phyloP scores from a whole-genome alignment of 148 eudicot species.

The Cornus florida region DNA sequence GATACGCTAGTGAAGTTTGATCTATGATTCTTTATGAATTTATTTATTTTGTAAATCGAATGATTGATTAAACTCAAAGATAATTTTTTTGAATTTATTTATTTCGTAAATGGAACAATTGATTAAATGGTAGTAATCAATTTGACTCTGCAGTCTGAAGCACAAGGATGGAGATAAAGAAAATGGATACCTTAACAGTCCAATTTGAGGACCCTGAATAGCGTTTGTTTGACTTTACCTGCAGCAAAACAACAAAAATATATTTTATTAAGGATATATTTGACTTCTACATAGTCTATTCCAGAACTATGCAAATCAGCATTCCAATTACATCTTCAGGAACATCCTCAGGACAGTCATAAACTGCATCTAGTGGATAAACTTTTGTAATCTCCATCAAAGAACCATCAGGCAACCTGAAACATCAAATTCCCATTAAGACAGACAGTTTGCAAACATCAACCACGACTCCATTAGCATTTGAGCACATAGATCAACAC shows the following conservation, averaged over 20 bases:
- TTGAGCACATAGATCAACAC: neutral
- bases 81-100: neutral
- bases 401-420: conserved; percentile 94
- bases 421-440: conserved; percentile 15
- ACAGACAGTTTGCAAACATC: conserved; percentile 3
- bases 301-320: neutral
- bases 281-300: neutral
- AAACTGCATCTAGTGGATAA: conserved; percentile 96
- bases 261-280: neutral
- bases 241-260: conserved; percentile 23
- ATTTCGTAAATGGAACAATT: neutral
- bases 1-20: neutral
- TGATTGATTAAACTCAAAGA: neutral
- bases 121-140: neutral
- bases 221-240: conserved; percentile 88
- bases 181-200: conserved; percentile 80
- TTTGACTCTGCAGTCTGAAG: conserved; percentile 2
- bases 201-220: conserved; percentile 90
- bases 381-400: conserved; percentile 93
- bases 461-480: too few relatives aligned
- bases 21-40: neutral
- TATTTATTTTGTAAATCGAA: neutral
- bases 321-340: conserved; percentile 78
- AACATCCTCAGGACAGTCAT: conserved; percentile 88
- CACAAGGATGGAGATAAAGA: neutral